These are phyloP conservation scores for Fusarium solani-melongenae DNA, from an alignment of 2,329 filamentous ascomycete genomes.

Conservation along the genomic window DNA sequence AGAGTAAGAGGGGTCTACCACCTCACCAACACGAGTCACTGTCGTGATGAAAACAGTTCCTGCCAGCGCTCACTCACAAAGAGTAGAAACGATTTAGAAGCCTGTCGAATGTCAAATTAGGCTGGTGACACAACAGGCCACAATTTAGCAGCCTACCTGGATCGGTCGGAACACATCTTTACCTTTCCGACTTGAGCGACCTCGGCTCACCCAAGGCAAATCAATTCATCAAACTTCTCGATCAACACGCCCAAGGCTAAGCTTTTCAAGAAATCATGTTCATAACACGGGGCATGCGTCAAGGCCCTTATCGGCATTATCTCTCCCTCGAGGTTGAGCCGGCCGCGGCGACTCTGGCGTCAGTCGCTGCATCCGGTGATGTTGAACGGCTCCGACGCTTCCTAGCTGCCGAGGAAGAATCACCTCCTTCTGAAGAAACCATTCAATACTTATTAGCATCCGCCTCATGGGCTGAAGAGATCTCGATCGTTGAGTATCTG, in stretches of 20 bases:
- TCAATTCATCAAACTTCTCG: neutral
- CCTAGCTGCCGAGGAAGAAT: neutral
- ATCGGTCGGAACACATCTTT: neutral
- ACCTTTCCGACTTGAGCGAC: neutral
- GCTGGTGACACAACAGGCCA: neutral
- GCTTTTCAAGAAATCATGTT: neutral
- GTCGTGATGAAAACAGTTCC: neutral
- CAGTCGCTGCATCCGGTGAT: neutral
- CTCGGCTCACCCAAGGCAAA: neutral
- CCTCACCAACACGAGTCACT: neutral
- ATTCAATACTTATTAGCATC: slow-evolving; percentile 4
- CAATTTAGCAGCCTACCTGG: neutral
- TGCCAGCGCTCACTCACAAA: neutral
- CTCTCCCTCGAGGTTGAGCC: neutral
- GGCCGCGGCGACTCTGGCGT: neutral
- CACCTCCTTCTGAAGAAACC: neutral
- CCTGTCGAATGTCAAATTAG: neutral
- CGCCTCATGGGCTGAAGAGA: neutral
- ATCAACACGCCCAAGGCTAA: neutral
- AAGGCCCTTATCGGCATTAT: neutral
- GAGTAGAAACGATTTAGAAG: neutral
- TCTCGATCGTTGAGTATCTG: slow-evolving; percentile 7
- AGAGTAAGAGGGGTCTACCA: neutral
- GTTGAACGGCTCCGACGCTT: neutral
- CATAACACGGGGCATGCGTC: neutral